phyloP scores from a whole-genome alignment of 257 asterid species.

The Cruciata laevipes region DNA sequence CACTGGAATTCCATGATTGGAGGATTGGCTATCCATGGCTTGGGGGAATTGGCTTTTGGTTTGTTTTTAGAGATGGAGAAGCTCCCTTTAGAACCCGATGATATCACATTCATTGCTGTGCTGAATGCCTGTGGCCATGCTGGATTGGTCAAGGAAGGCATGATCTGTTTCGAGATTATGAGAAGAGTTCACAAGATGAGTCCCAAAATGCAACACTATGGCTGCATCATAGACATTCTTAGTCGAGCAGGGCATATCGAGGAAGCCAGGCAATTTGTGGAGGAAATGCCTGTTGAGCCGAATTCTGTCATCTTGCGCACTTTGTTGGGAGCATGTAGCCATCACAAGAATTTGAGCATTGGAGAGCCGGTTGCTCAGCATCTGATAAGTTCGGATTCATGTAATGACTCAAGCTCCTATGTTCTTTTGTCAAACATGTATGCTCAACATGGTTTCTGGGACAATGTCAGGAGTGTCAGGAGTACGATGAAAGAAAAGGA shows the following conservation, averaged over 20 bases:
- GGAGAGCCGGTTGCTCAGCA: constrained; percentile 57
- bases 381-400: constrained; percentile 34
- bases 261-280: constrained; percentile 52
- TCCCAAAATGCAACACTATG: constrained; percentile 74
- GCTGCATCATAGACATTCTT: constrained; percentile 79
- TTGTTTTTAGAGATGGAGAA: constrained; percentile 67
- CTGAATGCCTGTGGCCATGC: constrained; percentile 81
- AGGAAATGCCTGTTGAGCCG: constrained; percentile 69
- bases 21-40: constrained; percentile 76
- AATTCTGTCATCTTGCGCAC: constrained; percentile 67
- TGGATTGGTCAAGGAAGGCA: constrained; percentile 82
- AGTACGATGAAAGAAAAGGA: constrained; percentile 55
- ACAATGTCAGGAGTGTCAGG: constrained; percentile 48
- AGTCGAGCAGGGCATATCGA: constrained; percentile 61
- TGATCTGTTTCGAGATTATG: constrained; percentile 66
- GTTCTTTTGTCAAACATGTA: constrained; percentile 64
- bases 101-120: constrained; percentile 60
- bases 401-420: constrained; percentile 50
- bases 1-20: constrained; percentile 89
- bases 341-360: constrained; percentile 37
- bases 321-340: constrained; percentile 57
- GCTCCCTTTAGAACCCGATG: constrained; percentile 50
- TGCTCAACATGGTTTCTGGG: constrained; percentile 73
- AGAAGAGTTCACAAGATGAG: constrained; percentile 48
- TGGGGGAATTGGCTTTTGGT: constrained; percentile 59